Evolutionary conservation across 495 filamentous ascomycete genomes (phyloP), one percentile per base, ranked within the genome.

Genomic region (Penicillium atrosanguineum): DNA sequence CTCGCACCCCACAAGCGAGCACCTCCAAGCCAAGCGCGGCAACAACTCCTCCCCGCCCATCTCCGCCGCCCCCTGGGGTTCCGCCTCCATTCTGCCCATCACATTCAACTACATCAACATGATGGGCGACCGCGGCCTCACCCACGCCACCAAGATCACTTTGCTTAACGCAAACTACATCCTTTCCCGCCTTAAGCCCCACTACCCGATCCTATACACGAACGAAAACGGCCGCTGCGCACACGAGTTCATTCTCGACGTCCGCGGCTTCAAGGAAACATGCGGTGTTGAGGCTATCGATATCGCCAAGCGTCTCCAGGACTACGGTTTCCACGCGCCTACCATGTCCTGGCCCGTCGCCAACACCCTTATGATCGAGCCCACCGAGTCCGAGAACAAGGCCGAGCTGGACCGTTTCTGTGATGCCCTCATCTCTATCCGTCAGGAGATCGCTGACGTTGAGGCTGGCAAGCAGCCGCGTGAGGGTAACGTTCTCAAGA

Each of bases 261-360:
- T 87, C 21, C 89, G 94, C 44, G 62, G 79, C 23, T 96, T 97
- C 79, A 89, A 90, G 65, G 90, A 95, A 19, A 84, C 83, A 26
- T 82, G 87, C 46, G 90, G 89, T 12, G 78, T 98, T 64, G 93
- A 97, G 75, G 94, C 91, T 39, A 95, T 97, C 64, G 94, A 98
- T 62, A 87, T 98, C 52, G 94, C 94, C 60, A 98, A 98, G 79
- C 90, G 94, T 53, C 84, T 98, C 8, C 93, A 97, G 71, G 94
- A 98, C 66, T 98, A 96, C 68, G 94, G 94, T 39, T 98, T 98
- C 82, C 94, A 98, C 69, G 91, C 95, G 4, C 94, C 94, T 3
- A 98, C 94, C 42, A 97, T 98, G 94, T 90, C 86, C 65, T 98
- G 91, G 91, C 94, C 94, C 6, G 93, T 98, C 3, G 79, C 91